Conservation (phyloP, 176 grass and related monocot species). For the Aegilops bicornis region DNA sequence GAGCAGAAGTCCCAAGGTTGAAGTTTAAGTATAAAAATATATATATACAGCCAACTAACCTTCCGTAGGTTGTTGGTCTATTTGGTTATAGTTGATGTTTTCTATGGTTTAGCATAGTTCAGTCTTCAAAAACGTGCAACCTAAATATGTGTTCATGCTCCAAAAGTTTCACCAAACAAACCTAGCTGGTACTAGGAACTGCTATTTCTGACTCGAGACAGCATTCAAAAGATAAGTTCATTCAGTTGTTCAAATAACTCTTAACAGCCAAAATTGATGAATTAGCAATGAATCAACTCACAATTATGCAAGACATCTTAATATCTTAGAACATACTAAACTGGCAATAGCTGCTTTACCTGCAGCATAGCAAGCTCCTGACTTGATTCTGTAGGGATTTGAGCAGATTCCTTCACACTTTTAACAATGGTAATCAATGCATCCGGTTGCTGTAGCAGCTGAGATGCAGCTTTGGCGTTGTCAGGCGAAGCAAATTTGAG, state of each 20-base stretch:
- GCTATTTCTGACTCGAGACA: neutral
- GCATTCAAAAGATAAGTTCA: slow-evolving; percentile 1
- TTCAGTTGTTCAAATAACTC: neutral
- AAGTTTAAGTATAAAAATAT: neutral
- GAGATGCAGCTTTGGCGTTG: slow-evolving; percentile 59
- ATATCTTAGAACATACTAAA: neutral
- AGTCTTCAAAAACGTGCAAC: neutral
- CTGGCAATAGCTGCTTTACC: slow-evolving; percentile 42
- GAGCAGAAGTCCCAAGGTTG: neutral
- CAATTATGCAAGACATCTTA: neutral
- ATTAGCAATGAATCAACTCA: neutral
- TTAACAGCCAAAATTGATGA: neutral
- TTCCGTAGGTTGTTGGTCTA: neutral
- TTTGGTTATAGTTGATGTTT: neutral
- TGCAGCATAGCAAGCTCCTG: slow-evolving; percentile 44
- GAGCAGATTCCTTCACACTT: slow-evolving; percentile 63
- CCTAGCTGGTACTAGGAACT: neutral
- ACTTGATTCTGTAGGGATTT: slow-evolving; percentile 31
- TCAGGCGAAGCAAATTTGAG: slow-evolving; percentile 54
- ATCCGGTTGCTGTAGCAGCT: slow-evolving; percentile 56
- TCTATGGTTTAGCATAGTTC: slow-evolving; percentile 15
- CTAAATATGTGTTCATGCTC: slow-evolving; percentile 7
- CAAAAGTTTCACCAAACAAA: slow-evolving; percentile 9
- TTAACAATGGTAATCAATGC: slow-evolving; percentile 47
- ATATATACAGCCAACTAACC: slow-evolving; percentile 4